Evolutionary conservation across 169 alveolate genomes (phyloP), one percentile per base, ranked within the genome.

Genomic region (Plasmodium relictum): DNA sequence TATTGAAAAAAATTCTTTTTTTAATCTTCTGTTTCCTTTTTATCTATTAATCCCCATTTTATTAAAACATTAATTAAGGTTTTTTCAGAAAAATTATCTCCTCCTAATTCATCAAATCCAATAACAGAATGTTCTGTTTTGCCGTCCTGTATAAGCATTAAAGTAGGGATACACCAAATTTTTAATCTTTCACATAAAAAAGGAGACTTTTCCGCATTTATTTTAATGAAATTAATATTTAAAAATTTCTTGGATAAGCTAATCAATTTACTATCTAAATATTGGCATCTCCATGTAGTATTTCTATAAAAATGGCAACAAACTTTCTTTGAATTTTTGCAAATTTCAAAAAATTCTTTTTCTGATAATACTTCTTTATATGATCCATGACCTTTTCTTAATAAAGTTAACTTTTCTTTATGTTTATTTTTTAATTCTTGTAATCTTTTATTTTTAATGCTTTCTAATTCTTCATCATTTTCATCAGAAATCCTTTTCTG

Each of bases 141-240:
- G 22, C 95, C 94, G 72, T 92, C 91, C 61, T 86, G 93, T 58
- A 94, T 92, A 22, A 94, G 50, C 71, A 92, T 74, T 88, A 94
- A 93, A 9, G 96, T 94, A 14, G 96, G 96, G 3, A 94, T 74
- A 70, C 96, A 94, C 96, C 96, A 94, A 7, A 94, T 94, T 68
- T 94, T 94, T 70, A 94, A 92, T 45, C 95, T 73, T 37, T 94
- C 95, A 70, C 95, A 94, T 41, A 94, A 87, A 74, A 92, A 94
- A 62, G 96, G 96, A 52, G 95, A 86, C 16, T 80, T 89, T 54
- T 94, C 96, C 1, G 69, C 96, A 87, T 94, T 94, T 16, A 94
- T 94, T 58, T 89, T 92, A 50, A 94, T 56, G 86, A 94, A 94
- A 71, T 91, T 92, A 72, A 93, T 93, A 73, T 91, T 61, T 63